Evolutionary conservation across 2,329 filamentous ascomycete species (phyloP).

Genomic region (Clarireedia monteithiana): DNA sequence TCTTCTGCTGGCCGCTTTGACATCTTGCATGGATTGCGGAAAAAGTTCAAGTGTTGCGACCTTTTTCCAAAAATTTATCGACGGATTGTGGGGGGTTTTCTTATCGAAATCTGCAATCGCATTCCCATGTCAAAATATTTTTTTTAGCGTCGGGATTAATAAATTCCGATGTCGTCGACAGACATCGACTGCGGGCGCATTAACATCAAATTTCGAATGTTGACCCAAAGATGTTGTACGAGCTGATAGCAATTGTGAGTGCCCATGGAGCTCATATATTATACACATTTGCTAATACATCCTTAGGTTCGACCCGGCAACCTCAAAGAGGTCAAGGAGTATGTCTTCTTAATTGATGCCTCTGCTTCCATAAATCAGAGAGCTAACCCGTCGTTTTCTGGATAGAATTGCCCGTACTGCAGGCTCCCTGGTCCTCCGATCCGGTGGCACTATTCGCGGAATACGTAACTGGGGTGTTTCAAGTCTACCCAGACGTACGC

Average conservation of each 20-base stretch:
- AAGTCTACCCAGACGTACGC: slow-evolving; percentile 70
- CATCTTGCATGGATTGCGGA: slow-evolving; percentile 34
- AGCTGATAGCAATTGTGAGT: slow-evolving; percentile 89
- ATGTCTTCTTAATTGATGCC: slow-evolving; percentile 33
- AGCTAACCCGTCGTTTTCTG: slow-evolving; percentile 7
- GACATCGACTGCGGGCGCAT: neutral
- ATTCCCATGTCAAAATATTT: slow-evolving; percentile 5
- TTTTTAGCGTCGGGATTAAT: slow-evolving; percentile 6
- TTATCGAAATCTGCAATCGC: slow-evolving; percentile 16
- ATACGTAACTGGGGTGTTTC: slow-evolving; percentile 95
- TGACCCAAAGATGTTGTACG: slow-evolving; percentile 74
- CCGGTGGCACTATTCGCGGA: slow-evolving; percentile 84
- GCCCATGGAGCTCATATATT: neutral
- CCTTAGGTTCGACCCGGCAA: slow-evolving; percentile 82
- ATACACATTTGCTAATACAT: slow-evolving; percentile 13
- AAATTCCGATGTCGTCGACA: too few relatives aligned
- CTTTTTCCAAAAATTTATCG: slow-evolving; percentile 7
- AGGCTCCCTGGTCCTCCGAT: slow-evolving; percentile 72
- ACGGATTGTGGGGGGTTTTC: slow-evolving; percentile 12
- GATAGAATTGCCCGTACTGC: slow-evolving; percentile 78
- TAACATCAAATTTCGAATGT: slow-evolving; percentile 11
- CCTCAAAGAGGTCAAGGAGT: slow-evolving; percentile 93
- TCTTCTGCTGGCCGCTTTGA: slow-evolving; percentile 52
- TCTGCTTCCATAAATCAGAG: neutral
- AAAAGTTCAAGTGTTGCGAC: neutral